These are phyloP conservation scores for Mortierella sp. DNA, from an alignment of 371 early-diverging fungal species.

Conservation along the genomic window DNA sequence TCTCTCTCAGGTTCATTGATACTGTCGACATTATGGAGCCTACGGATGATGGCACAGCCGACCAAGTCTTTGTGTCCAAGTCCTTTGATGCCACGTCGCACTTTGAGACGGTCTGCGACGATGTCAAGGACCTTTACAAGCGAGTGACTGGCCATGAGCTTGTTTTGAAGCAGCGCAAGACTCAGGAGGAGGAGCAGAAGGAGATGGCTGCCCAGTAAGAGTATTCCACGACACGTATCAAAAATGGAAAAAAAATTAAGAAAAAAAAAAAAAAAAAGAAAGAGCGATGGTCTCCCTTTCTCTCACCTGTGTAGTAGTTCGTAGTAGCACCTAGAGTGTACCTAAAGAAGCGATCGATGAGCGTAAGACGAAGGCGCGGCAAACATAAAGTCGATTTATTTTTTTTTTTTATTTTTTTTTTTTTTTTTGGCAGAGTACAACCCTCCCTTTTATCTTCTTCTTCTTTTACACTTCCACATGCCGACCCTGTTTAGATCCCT, in stretches of 20 bases:
- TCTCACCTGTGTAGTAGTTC: no score
- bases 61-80: constrained; percentile 90
- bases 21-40: constrained; percentile 90
- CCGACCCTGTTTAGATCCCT: neutral
- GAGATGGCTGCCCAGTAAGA: constrained; percentile 46
- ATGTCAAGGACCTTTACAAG: constrained; percentile 94
- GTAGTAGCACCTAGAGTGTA: no score
- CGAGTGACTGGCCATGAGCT: constrained; percentile 92
- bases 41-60: constrained; percentile 79
- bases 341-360: no score
- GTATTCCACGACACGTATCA: no score
- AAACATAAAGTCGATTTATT: neutral
- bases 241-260: no score
- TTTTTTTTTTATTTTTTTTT: neutral
- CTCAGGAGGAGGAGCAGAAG: constrained; percentile 67
- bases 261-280: no score
- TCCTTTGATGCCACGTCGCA: constrained; percentile 99
- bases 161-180: constrained; percentile 73
- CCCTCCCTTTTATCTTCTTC: neutral
- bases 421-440: neutral
- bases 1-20: constrained; percentile 74
- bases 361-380: no score
- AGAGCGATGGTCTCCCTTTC: no score
- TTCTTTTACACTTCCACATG: neutral
- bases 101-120: constrained; percentile 98